Percentiles rank a stretch among this genome's conserved stretches.
These are phyloP conservation scores for Botrytis aclada DNA, from an alignment of 2,329 filamentous ascomycete genomes.

Conservation along the genomic window DNA sequence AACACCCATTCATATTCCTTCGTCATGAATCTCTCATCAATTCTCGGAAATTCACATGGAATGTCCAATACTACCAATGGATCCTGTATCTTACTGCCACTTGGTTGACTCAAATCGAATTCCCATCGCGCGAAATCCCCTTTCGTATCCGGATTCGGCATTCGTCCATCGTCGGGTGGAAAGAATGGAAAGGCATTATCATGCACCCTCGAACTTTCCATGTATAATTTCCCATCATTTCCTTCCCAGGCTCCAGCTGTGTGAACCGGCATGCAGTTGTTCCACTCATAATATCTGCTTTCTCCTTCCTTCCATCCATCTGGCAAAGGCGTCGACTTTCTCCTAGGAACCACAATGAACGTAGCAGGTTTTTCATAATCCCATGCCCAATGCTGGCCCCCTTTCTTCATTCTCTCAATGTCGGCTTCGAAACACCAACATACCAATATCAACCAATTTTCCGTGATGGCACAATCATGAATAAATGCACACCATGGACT, in stretches of 20 bases:
- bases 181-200: conserved; percentile 39
- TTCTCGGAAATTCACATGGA: conserved; percentile 44
- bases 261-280: conserved; percentile 33
- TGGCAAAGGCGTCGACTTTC: conserved; percentile 35
- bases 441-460: conserved; percentile 39
- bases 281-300: conserved; percentile 10
- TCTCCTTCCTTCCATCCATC: neutral
- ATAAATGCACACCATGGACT: conserved; percentile 51
- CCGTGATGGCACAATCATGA: conserved; percentile 47
- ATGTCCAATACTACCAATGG: conserved; percentile 39
- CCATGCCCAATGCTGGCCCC: conserved; percentile 51
- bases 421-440: conserved; percentile 41
- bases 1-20: conserved; percentile 41
- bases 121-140: conserved; percentile 42
- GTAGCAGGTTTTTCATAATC: conserved; percentile 52
- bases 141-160: conserved; percentile 39
- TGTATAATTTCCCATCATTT: conserved; percentile 39
- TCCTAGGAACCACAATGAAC: conserved; percentile 51
- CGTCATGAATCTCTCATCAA: conserved; percentile 45
- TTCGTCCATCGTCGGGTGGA: conserved; percentile 38
- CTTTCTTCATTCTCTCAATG: conserved; percentile 43
- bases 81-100: conserved; percentile 32
- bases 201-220: conserved; percentile 42
- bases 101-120: conserved; percentile 39
- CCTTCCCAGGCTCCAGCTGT: conserved; percentile 36